A percentile compares a stretch with the other conserved stretches of the same genome.
Conservation (phyloP, 2,329 filamentous ascomycete species). For the Pestalotiopsis sp. region DNA sequence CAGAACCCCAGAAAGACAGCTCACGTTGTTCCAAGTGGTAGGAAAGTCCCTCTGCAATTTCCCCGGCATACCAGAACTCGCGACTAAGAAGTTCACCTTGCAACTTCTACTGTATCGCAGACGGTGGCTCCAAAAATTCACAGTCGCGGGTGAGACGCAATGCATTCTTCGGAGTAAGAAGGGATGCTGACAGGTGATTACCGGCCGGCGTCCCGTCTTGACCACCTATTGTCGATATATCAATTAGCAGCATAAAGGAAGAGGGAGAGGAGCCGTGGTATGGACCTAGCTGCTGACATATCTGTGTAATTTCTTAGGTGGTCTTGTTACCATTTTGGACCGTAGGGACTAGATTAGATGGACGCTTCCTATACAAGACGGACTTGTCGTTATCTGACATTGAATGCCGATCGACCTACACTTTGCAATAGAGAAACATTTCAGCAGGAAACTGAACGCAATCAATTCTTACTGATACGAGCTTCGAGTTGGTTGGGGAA, state of each 20-base stretch:
- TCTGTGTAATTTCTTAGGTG: background rate
- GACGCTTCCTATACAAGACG: background rate
- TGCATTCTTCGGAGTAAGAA: too few species aligned
- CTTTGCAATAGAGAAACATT: background rate
- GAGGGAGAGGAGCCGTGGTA: background rate
- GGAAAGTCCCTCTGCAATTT: constrained; percentile 12
- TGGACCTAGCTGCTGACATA: background rate
- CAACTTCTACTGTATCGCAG: too few species aligned
- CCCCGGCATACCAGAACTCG: background rate
- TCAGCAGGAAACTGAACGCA: background rate
- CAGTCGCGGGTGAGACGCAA: too few species aligned
- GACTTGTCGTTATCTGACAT: background rate
- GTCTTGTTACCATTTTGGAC: background rate
- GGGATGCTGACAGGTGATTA: too few species aligned
- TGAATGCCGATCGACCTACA: background rate
- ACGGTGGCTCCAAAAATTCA: too few species aligned
- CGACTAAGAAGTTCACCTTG: background rate
- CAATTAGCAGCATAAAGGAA: background rate
- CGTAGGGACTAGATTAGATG: background rate
- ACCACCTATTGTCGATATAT: too few species aligned
- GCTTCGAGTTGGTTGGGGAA: background rate
- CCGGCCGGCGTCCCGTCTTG: too few species aligned
- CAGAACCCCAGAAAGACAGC: background rate
- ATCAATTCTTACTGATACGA: background rate
- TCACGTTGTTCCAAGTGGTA: too few species aligned